Percentiles rank a stretch among this genome's conserved stretches.
Evolutionary conservation across 1,284 basidiomycete species (phyloP).

Genomic region (Serendipita sp.): DNA sequence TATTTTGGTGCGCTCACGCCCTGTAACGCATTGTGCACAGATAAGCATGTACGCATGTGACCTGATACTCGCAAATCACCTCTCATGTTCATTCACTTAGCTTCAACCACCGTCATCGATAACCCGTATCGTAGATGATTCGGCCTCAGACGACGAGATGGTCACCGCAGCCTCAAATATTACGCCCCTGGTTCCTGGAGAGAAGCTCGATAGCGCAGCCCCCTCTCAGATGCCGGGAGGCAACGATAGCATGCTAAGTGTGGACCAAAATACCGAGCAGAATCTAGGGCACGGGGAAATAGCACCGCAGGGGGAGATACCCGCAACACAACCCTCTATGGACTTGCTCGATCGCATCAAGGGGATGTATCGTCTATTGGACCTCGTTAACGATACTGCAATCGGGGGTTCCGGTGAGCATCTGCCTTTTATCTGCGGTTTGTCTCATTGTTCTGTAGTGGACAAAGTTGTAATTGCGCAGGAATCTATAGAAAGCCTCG

Average conservation of each 20-base stretch:
- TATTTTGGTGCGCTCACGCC: too few relatives aligned
- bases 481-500: conserved; percentile 29
- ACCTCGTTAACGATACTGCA: conserved; percentile 36
- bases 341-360: conserved; percentile 22
- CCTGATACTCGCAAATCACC: too few relatives aligned
- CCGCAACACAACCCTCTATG: neutral
- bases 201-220: neutral
- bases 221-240: neutral
- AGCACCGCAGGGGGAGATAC: neutral
- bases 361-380: conserved; percentile 36
- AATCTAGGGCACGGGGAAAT: neutral
- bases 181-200: neutral
- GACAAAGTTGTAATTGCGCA: conserved; percentile 47
- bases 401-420: conserved; percentile 35
- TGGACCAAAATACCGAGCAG: neutral
- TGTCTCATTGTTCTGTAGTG: conserved; percentile 22
- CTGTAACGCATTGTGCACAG: too few relatives aligned
- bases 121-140: too few relatives aligned
- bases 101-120: too few relatives aligned
- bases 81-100: too few relatives aligned
- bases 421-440: neutral
- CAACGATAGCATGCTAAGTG: too few relatives aligned
- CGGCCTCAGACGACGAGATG: too few relatives aligned
- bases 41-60: too few relatives aligned
- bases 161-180: neutral